Base-by-base conservation (phyloP, 768 basidiomycete species). In the Crassisporium funariophilum region DNA sequence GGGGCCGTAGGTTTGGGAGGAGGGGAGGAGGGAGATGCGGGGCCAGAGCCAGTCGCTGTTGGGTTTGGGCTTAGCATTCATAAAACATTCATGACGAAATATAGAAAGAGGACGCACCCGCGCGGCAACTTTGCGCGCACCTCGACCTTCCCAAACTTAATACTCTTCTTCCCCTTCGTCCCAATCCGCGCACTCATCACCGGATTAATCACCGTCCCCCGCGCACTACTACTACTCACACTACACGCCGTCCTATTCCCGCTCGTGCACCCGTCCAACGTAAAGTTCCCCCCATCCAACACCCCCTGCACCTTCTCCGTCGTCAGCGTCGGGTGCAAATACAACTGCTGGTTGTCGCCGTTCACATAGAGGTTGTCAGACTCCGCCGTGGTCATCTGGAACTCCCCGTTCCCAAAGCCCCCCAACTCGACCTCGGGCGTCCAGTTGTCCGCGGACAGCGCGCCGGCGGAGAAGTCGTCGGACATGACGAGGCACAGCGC, bases 261-360 rank as follows among this genome's bases (percentile, higher is more conserved):
- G 15, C 54, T 54, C 9, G 86, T 89, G 64, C 88, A 91, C 22
- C 79, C 83, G 10, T 76, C 76, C 37, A 91, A 68, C 58, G 85
- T 86, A 53, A 79, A 84, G 0, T 76, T 82, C 53, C 76, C 77
- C 1, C 82, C 85, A 54, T 88, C 73, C 34, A 80, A 58, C 23
- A 84, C 58, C 48, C 70, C 68, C 27, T 65, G 72, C 48, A 82
- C 75, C 25, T 67, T 64, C 57, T 87, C 83, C 1, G 80, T 74
- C 0, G 90, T 90, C 46, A 93, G 75, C 7, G 91, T 91, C 2
- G 92, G 91, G 34, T 84, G 76, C 58, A 95, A 78, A 67, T 91
- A 93, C 27, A 94, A 79, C 46, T 81, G 71, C n/a, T n/a, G n/a
- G n/a, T n/a, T n/a, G 5, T 78, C 79, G 64, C 91, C 75, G 34